phyloP scores from a whole-genome alignment of 139 green algal genomes.

The Nannochloris sp. region DNA sequence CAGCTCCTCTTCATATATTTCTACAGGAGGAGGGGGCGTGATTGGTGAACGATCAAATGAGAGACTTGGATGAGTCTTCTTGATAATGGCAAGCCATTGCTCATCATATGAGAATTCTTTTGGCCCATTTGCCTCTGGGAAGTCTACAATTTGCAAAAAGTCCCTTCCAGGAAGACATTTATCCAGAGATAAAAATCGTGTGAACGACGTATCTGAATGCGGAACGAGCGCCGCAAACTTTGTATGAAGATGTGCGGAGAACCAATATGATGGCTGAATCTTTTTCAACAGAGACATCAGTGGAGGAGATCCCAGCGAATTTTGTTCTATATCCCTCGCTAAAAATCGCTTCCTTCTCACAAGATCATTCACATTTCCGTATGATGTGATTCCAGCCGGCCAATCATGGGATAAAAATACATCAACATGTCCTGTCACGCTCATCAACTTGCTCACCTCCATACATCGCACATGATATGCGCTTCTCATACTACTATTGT shows the following conservation, averaged over 20 bases:
- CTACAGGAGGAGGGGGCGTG: slow-evolving; percentile 22
- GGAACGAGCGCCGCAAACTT: slow-evolving; percentile 85
- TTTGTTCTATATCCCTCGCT: slow-evolving; percentile 53
- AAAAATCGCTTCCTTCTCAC: slow-evolving; percentile 80
- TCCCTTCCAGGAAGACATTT: slow-evolving; percentile 88
- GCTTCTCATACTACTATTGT: slow-evolving; percentile 53
- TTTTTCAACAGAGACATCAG: slow-evolving; percentile 50
- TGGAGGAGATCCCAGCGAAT: slow-evolving; percentile 59
- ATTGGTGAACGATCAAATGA: slow-evolving; percentile 27
- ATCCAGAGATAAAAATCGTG: slow-evolving; percentile 89
- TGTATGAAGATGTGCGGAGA: slow-evolving; percentile 89
- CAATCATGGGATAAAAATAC: slow-evolving; percentile 96
- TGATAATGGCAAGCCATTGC: slow-evolving; percentile 88
- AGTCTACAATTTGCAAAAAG: slow-evolving; percentile 87
- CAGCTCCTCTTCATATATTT: not conserved
- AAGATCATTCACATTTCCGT: slow-evolving; percentile 71
- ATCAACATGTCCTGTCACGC: slow-evolving; percentile 58
- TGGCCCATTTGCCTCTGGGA: slow-evolving; percentile 43
- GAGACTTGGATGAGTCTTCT: slow-evolving; percentile 54
- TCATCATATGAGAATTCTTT: slow-evolving; percentile 78
- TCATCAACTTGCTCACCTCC: slow-evolving; percentile 74
- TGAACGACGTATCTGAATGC: slow-evolving; percentile 19
- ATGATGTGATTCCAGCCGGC: slow-evolving; percentile 70
- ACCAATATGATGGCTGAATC: slow-evolving; percentile 86
- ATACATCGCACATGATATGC: slow-evolving; percentile 79